These are phyloP conservation scores for Globisporangium canariense DNA, from an alignment of 352 stramenopile genomes.

Conservation along the genomic window DNA sequence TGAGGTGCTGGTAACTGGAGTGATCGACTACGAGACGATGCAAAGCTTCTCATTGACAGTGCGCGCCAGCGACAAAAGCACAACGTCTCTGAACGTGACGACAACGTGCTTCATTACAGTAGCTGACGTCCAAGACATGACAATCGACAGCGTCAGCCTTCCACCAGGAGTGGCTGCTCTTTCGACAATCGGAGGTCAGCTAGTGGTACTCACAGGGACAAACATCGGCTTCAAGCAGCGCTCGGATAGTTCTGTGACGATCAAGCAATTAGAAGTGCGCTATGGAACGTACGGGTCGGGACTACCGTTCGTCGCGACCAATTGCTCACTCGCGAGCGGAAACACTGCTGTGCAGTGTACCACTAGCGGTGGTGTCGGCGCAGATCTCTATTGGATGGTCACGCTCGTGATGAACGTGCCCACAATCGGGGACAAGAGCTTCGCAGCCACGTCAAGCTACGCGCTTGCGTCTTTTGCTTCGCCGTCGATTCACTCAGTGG, in stretches of 20 bases:
- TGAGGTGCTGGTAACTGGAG: slow-evolving; percentile 24
- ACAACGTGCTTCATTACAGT: slow-evolving; percentile 7
- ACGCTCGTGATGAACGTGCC: slow-evolving; percentile 42
- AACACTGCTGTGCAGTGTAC: slow-evolving; percentile 46
- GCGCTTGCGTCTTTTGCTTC: slow-evolving; percentile 35
- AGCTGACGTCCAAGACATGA: slow-evolving; percentile 8
- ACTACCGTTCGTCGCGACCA: slow-evolving; percentile 28
- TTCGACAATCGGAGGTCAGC: slow-evolving; percentile 33
- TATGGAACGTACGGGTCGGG: slow-evolving; percentile 43
- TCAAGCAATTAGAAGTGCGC: slow-evolving; percentile 36
- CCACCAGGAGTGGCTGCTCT: slow-evolving; percentile 9
- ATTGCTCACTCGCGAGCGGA: slow-evolving; percentile 40
- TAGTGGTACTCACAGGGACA: slow-evolving; percentile 32
- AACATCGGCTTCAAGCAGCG: slow-evolving; percentile 66
- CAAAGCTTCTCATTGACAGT: slow-evolving; percentile 42
- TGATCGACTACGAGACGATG: slow-evolving; percentile 48
- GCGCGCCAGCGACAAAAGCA: slow-evolving; percentile 31
- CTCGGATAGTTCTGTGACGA: slow-evolving; percentile 25
- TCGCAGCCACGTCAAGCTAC: slow-evolving; percentile 33
- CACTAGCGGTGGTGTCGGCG: slow-evolving; percentile 34
- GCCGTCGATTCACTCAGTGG: slow-evolving; percentile 26
- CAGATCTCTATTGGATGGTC: slow-evolving; percentile 46
- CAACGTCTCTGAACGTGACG: background rate
- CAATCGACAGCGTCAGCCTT: slow-evolving; percentile 2
- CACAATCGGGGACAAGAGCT: slow-evolving; percentile 31